Percentiles rank a stretch among this genome's conserved stretches.
Conservation (phyloP, 331 rosid species). For the Arachis monticola region DNA sequence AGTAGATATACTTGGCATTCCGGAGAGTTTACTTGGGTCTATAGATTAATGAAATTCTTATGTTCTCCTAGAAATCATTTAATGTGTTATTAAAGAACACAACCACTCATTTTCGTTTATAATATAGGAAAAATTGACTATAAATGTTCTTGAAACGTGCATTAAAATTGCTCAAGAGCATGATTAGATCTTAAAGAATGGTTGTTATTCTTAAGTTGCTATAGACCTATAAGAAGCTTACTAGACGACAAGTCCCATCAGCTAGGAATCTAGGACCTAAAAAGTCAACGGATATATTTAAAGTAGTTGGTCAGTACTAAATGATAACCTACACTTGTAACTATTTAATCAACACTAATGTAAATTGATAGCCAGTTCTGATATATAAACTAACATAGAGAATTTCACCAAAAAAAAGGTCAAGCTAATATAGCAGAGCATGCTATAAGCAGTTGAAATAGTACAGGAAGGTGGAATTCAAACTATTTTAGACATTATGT, state of each 20-base stretch:
- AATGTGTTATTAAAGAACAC: too few species aligned
- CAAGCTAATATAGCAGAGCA: too few species aligned
- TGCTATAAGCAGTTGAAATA: too few species aligned
- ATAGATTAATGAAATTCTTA: neutral
- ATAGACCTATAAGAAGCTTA: neutral
- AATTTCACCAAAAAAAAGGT: neutral
- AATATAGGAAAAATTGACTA: too few species aligned
- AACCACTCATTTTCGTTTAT: too few species aligned
- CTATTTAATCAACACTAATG: neutral
- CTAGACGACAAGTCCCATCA: neutral
- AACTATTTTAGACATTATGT: slow-evolving; percentile 23
- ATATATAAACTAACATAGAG: neutral
- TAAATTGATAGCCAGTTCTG: neutral
- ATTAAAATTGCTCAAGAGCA: too few species aligned
- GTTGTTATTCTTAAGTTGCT: slow-evolving; percentile 16
- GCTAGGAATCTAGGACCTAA: slow-evolving; percentile 11
- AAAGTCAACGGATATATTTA: neutral
- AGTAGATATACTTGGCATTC: neutral
- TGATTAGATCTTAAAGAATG: slow-evolving; percentile 11
- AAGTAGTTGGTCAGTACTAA: slow-evolving; percentile 7
- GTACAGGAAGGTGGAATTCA: neutral
- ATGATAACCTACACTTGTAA: neutral
- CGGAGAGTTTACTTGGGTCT: slow-evolving; percentile 19
- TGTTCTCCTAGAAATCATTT: too few species aligned
- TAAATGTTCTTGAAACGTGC: too few species aligned